Evolutionary conservation across 352 stramenopile genomes (phyloP), one percentile per base, ranked within the genome.

Genomic region (Phytophthora europaea): DNA sequence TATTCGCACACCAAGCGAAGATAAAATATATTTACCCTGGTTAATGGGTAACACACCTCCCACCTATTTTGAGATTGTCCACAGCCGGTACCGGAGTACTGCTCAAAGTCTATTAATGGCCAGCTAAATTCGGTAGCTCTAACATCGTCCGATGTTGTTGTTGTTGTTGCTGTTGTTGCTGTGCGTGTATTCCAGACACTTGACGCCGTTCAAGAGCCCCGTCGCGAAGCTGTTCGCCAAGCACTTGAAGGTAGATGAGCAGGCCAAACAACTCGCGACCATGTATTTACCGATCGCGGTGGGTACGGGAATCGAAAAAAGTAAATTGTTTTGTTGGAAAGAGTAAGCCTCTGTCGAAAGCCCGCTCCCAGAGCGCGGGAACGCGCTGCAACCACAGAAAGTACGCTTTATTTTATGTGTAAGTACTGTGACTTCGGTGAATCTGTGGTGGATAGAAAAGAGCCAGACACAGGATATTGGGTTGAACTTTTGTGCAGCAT

Each of bases 191-290:
- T 23, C 0, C 64, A 94, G 87, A 60, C 82, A 91, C 61, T 73
- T 97, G 64, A 77, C 84, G 43, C 79, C 80, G 15, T 90, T 99
- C 61, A 95, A 98, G 69, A 92, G 96, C 65, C 94, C 94, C 26
- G 83, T 97, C 20, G 95, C 92, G 52, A 99, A 99, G 77, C 84
- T 99, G n/a, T 99, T 99, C 80, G 92, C 85, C 53, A 98, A 98
- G 70, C 95, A 99, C 76, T 88, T 98, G 71, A 98, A 95, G 59
- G 80, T 94, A 7, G 79, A 94, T 48, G 88, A 98, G 64, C 97
- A 99, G 76, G 85, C 85, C 1, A 87, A 94, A 45, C 83, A 94
- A 65, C 84, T 99, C 8, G 75, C 81, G 31, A 75, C 80, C 40
- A 84, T 75, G 13, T 97, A 88, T 70, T 70, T 92, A 20, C 88